Evolutionary conservation across 2,329 filamentous ascomycete genomes (phyloP), one percentile per base, ranked within the genome.

Genomic region (Pseudogymnoascus sp.): DNA sequence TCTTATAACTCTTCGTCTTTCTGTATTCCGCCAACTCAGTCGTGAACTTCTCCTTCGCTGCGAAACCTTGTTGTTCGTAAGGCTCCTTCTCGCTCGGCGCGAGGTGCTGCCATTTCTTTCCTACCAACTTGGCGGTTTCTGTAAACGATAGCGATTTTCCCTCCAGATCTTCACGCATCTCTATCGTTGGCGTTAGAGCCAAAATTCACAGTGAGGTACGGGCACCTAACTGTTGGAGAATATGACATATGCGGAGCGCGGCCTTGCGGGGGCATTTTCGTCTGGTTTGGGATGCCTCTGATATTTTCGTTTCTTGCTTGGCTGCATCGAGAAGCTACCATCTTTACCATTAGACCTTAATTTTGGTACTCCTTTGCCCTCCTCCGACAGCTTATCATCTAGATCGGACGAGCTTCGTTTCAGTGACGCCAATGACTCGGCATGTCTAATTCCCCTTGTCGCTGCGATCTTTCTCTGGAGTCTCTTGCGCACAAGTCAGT

Each of bases 191-290:
- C 13, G 42, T 37, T 8, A 1, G 5, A n/a, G 2, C 33, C 74
- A 62, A 73, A 62, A 74, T 69, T 37, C 3, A n/a, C 13, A 10
- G 13, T 9, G 27, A 10, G n/a, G n/a, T 37, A n/a, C 13, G 6
- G 21, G 21, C n/a, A 59, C 5, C 86, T 77, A 74, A 90, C 87
- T 89, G 68, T 93, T 93, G 0, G 90, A 92, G 70, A 94, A 94
- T n/a, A 93, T 82, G 10, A 93, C 90, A 74, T 93, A 93, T 58
- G 89, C 90, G 3, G 89, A 93, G 0, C 89, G 88, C 1, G 90
- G 88, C 25, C 89, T 80, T 70, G 92, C 89, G 1, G 90, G 90
- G 0, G 89, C 89, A 75, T 90, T 85, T 63, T 91, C 87, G 67
- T 94, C 90, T 3, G 88, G 80, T 84, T 91, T 91, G 9, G 89